Evolutionary conservation across 1,139 yeast species (phyloP).

Genomic region (Geotrichum carabidarum): DNA sequence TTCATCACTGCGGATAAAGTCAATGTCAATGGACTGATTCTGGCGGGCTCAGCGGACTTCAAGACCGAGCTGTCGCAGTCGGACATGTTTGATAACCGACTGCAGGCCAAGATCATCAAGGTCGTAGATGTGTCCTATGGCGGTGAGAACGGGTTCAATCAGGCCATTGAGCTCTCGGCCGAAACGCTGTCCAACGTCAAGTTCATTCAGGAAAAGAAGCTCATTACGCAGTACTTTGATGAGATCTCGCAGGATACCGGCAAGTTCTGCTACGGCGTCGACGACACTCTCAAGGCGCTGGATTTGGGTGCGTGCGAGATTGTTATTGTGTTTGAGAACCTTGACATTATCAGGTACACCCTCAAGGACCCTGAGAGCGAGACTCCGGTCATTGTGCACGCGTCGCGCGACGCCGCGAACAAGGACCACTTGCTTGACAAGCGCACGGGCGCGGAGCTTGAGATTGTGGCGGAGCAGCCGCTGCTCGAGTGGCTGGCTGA

Average conservation of each 20-base stretch:
- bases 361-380: conserved; percentile 79
- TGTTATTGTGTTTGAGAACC: conserved; percentile 85
- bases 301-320: conserved; percentile 95
- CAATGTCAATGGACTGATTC: conserved; percentile 85
- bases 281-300: conserved; percentile 89
- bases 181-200: conserved; percentile 95
- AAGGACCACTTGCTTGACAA: conserved; percentile 76
- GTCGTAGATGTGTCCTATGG: conserved; percentile 96
- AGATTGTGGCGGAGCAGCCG: conserved; percentile 71
- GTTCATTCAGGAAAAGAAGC: conserved; percentile 95
- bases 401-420: conserved; percentile 50
- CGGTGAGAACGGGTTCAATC: conserved; percentile 98
- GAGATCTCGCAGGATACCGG: conserved; percentile 97
- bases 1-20: conserved; percentile 90
- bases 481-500: conserved; percentile 97
- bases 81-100: conserved; percentile 85
- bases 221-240: conserved; percentile 84
- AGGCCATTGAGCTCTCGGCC: conserved; percentile 94
- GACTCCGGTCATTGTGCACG: conserved; percentile 63
- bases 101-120: conserved; percentile 80
- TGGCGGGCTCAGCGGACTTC: conserved; percentile 99
- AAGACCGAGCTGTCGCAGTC: conserved; percentile 89
- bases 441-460: conserved; percentile 85
- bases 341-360: conserved; percentile 77
- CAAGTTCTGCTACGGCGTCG: conserved; percentile 94